A percentile compares a stretch with the other conserved stretches of the same genome.
phyloP scores from a whole-genome alignment of 1,139 yeast genomes.

The Pichia sp. region DNA sequence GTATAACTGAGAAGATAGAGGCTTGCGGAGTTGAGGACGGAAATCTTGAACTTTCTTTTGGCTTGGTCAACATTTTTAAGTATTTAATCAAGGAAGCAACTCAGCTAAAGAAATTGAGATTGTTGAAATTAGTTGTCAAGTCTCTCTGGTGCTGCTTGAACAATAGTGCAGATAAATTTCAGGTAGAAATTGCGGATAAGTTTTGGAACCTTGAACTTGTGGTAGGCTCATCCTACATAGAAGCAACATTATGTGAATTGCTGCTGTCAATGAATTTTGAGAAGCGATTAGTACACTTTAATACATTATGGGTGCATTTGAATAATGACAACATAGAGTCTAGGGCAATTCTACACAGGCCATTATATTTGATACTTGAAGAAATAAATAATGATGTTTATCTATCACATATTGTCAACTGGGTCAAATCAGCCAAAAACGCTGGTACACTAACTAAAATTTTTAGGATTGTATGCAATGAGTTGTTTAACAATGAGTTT shows the following conservation, averaged over 20 bases:
- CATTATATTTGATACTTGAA: conserved; percentile 65
- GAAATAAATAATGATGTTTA: conserved; percentile 42
- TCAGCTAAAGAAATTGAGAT: conserved; percentile 28
- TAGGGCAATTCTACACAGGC: conserved; percentile 49
- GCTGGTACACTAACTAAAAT: conserved; percentile 55
- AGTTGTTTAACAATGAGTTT: conserved; percentile 38
- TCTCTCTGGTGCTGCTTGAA: conserved; percentile 42
- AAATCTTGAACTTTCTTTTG: conserved; percentile 35
- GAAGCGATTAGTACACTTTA: conserved; percentile 42
- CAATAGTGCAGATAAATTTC: conserved; percentile 43
- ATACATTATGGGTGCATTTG: conserved; percentile 56
- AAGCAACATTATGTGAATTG: conserved; percentile 50
- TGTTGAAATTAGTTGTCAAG: conserved; percentile 34
- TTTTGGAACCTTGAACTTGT: conserved; percentile 38
- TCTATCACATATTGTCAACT: conserved; percentile 43
- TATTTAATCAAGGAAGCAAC: conserved; percentile 29
- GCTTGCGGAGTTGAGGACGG: conserved; percentile 18
- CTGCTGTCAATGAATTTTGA: conserved; percentile 34
- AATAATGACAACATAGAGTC: conserved; percentile 30
- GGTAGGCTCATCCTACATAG: conserved; percentile 40
- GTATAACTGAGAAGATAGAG: conserved; percentile 31
- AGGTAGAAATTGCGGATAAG: conserved; percentile 55
- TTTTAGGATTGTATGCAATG: conserved; percentile 48
- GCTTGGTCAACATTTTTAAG: conserved; percentile 40
- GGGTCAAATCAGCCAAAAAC: conserved; percentile 46